Conservation (phyloP, 1,284 basidiomycete genomes). For the Papiliotrema terrestris region DNA sequence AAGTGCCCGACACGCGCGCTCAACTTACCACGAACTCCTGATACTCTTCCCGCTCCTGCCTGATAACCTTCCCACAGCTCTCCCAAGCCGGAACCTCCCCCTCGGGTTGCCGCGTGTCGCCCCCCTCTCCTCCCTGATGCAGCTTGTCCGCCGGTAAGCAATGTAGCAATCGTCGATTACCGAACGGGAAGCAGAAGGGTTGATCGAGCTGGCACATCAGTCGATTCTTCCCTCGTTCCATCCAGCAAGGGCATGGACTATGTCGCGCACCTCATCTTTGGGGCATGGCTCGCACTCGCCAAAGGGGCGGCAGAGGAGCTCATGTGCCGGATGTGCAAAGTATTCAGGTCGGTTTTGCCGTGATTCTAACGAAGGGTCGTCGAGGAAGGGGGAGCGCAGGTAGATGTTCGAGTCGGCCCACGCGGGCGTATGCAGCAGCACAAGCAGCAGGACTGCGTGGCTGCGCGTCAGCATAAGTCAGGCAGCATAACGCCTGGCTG, state of each 20-base stretch:
- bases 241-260: not conserved
- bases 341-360: slow-evolving; percentile 19
- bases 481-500: too few species aligned
- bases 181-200: slow-evolving; percentile 87
- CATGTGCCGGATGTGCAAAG: slow-evolving; percentile 30
- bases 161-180: slow-evolving; percentile 79
- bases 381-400: not conserved
- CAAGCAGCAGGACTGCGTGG: too few species aligned
- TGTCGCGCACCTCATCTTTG: slow-evolving; percentile 62
- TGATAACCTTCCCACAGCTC: slow-evolving; percentile 76
- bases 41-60: slow-evolving; percentile 73
- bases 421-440: too few species aligned
- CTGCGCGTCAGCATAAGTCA: too few species aligned
- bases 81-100: slow-evolving; percentile 83
- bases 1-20: too few species aligned
- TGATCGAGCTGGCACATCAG: slow-evolving; percentile 60
- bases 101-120: slow-evolving; percentile 15
- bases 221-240: not conserved
- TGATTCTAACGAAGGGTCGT: not conserved
- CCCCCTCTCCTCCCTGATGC: not conserved
- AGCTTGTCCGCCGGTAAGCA: slow-evolving; percentile 55
- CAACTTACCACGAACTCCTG: slow-evolving; percentile 74
- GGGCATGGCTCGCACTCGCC: slow-evolving; percentile 82
- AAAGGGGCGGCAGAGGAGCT: slow-evolving; percentile 64
- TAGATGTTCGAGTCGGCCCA: too few species aligned